A percentile compares a stretch with the other conserved stretches of the same genome.
Evolutionary conservation across 176 grass and related monocot species (phyloP).

Genomic region (Oryza meyeriana): DNA sequence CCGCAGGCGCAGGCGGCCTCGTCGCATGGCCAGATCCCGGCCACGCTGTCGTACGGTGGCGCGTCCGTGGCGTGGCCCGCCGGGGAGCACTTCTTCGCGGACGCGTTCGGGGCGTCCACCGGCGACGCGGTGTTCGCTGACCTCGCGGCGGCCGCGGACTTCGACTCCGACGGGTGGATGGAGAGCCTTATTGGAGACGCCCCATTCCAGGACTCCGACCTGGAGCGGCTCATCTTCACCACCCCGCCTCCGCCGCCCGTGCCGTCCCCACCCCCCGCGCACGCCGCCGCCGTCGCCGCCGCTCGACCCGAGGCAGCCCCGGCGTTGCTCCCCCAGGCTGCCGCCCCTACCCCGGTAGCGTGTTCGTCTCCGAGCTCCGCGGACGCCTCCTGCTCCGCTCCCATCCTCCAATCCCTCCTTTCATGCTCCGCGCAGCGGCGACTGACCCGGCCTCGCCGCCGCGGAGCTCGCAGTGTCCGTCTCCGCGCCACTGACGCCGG

Average conservation of each 20-base stretch:
- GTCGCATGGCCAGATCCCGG: slow-evolving; percentile 47
- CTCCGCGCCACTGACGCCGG: slow-evolving; percentile 47
- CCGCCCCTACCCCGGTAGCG: slow-evolving; percentile 8
- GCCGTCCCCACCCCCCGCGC: not conserved
- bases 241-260: slow-evolving; percentile 24
- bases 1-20: not conserved
- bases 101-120: slow-evolving; percentile 31
- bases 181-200: slow-evolving; percentile 87
- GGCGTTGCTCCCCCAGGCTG: not conserved
- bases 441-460: slow-evolving; percentile 53
- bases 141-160: slow-evolving; percentile 54
- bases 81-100: slow-evolving; percentile 53
- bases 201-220: slow-evolving; percentile 71
- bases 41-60: slow-evolving; percentile 29
- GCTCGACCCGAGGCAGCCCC: slow-evolving; percentile 10
- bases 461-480: slow-evolving; percentile 61
- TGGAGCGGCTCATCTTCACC: slow-evolving; percentile 75
- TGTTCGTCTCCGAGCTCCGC: slow-evolving; percentile 44
- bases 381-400: slow-evolving; percentile 37
- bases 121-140: slow-evolving; percentile 55
- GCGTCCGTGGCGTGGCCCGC: slow-evolving; percentile 32
- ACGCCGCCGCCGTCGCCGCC: not conserved
- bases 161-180: slow-evolving; percentile 97
- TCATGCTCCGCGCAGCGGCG: slow-evolving; percentile 56
- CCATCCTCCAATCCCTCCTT: slow-evolving; percentile 64